Evolutionary conservation across 2,329 filamentous ascomycete species (phyloP).

Genomic region (Fusarium sp.): DNA sequence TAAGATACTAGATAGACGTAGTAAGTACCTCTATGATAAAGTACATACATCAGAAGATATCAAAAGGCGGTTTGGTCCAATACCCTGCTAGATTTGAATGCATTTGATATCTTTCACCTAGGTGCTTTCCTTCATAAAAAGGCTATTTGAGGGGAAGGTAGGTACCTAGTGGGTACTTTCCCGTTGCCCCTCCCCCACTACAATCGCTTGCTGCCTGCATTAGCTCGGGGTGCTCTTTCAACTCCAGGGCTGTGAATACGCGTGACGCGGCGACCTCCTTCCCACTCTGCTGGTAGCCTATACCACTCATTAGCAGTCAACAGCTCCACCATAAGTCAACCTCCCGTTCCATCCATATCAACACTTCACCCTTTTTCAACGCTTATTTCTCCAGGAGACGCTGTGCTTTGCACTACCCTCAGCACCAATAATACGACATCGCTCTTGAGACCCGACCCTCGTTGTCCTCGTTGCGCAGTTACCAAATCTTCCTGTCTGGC

Average conservation of each 20-base stretch:
- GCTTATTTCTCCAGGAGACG: neutral
- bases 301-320: neutral
- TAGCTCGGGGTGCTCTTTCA: constrained; percentile 12
- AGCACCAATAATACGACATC: too few species aligned
- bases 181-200: constrained; percentile 30
- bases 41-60: too few species aligned
- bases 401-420: neutral
- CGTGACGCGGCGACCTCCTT: constrained; percentile 43
- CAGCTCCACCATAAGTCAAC: constrained; percentile 7
- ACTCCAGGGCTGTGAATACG: constrained; percentile 18
- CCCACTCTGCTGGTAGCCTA: constrained; percentile 25
- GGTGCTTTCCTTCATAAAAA: too few species aligned
- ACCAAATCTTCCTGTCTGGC: constrained; percentile 7
- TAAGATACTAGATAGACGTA: too few species aligned
- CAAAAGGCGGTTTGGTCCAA: too few species aligned
- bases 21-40: too few species aligned
- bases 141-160: constrained; percentile 2
- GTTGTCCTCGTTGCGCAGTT: neutral
- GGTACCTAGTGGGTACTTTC: neutral
- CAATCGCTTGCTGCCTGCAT: constrained; percentile 29
- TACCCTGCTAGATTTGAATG: too few species aligned
- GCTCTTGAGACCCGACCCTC: constrained; percentile 3
- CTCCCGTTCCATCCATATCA: constrained; percentile 18
- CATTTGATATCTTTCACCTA: too few species aligned
- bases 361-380: neutral